Conservation (phyloP, 257 asterid species). For the Ballota nigra region DNA sequence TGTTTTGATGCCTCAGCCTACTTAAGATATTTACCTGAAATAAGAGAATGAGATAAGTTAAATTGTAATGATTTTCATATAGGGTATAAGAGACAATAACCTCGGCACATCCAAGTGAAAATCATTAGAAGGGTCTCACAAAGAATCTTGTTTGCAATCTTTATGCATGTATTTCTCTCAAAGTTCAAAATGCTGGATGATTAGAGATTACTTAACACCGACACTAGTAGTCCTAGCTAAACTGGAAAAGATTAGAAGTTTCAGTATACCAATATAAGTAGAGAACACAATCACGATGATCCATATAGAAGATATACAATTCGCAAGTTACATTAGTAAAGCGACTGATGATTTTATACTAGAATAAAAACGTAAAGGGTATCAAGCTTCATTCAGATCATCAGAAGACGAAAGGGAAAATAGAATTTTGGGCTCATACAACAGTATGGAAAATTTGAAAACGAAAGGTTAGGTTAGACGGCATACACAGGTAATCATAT, state of each 20-base stretch:
- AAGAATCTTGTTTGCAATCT: neutral
- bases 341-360: neutral
- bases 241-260: neutral
- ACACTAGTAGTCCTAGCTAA: neutral
- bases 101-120: neutral
- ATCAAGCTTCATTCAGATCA: neutral
- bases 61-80: neutral
- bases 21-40: slow-evolving; percentile 74
- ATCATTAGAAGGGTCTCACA: neutral
- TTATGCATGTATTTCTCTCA: neutral
- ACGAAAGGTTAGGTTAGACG: neutral
- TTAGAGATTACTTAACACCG: neutral
- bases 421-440: neutral
- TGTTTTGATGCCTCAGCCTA: slow-evolving; percentile 88
- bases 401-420: neutral
- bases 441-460: neutral
- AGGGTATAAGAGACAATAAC: neutral
- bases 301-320: neutral
- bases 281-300: neutral
- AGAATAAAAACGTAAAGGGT: neutral
- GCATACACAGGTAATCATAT: neutral
- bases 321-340: neutral
- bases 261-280: neutral
- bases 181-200: neutral
- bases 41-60: neutral